A percentile compares a stretch with the other conserved stretches of the same genome.
Evolutionary conservation across 371 early-diverging fungal genomes (phyloP).

Genomic region (Gilbertella persicaria): DNA sequence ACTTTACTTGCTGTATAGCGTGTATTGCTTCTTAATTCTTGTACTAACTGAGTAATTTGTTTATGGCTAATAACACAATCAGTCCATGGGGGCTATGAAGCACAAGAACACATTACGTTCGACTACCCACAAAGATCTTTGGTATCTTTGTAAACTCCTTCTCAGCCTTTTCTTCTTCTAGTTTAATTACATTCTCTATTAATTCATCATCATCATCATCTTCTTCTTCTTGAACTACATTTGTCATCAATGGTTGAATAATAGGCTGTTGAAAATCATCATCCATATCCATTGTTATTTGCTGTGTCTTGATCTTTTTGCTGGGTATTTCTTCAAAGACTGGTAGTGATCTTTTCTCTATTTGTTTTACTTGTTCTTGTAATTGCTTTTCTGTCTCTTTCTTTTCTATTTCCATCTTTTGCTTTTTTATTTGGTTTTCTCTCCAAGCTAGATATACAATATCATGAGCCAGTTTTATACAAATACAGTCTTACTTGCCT

Average conservation of each 20-base stretch:
- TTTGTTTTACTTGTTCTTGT: not conserved
- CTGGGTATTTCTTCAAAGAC: not conserved
- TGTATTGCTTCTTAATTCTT: conserved; percentile 56
- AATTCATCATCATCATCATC: not conserved
- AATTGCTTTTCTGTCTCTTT: not conserved
- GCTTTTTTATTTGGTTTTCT: conserved; percentile 18
- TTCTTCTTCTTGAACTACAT: conserved; percentile 1
- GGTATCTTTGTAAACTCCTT: conserved; percentile 10
- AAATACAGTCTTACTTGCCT: too few species aligned
- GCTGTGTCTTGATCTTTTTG: not conserved
- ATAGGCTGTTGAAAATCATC: conserved; percentile 29
- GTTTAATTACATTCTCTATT: conserved; percentile 1
- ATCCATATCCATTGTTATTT: conserved; percentile 9
- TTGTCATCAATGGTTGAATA: conserved; percentile 1
- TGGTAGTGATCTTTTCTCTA: too few species aligned
- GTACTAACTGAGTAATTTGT: conserved; percentile 56
- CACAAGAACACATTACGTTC: conserved; percentile 48
- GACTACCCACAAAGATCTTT: conserved; percentile 53
- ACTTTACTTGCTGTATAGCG: conserved; percentile 50
- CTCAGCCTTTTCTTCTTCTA: conserved; percentile 19
- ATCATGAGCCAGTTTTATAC: too few species aligned
- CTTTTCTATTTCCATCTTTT: not conserved
- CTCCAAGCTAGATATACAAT: conserved; percentile 23
- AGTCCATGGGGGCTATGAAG: not conserved
- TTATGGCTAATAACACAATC: conserved; percentile 43